phyloP scores from a whole-genome alignment of 306 rosid species.

The Pueraria montana region DNA sequence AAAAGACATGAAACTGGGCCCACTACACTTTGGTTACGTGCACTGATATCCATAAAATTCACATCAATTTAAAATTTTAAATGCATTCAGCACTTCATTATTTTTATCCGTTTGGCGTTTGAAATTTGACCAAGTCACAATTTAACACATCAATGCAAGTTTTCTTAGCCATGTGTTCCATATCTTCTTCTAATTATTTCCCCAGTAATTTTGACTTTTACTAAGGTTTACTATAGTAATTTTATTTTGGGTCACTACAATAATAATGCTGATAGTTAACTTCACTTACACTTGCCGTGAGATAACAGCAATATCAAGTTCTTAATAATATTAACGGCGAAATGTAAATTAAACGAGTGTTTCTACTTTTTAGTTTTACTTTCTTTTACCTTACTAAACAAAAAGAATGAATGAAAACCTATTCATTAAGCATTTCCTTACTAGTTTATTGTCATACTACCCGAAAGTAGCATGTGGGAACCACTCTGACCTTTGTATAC shows the following conservation, averaged over 20 bases:
- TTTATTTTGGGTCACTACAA: slow-evolving; percentile 10
- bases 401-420: slow-evolving; percentile 16
- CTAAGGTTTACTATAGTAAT: slow-evolving; percentile 2
- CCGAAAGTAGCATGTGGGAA: neutral
- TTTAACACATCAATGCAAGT: neutral
- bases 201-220: neutral
- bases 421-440: neutral
- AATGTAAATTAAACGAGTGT: slow-evolving; percentile 13
- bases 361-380: neutral
- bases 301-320: slow-evolving; percentile 38
- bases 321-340: neutral
- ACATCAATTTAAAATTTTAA: slow-evolving; percentile 12
- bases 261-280: neutral
- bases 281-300: slow-evolving; percentile 31
- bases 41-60: neutral
- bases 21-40: slow-evolving; percentile 15
- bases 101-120: neutral
- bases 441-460: neutral
- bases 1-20: slow-evolving; percentile 32
- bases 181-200: neutral
- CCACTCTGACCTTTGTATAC: slow-evolving; percentile 16
- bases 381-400: neutral
- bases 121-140: slow-evolving; percentile 5
- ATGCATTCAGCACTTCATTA: neutral
- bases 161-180: slow-evolving; percentile 2